phyloP scores from a whole-genome alignment of 2,329 filamentous ascomycete genomes.

The Stagonosporopsis tanaceti region DNA sequence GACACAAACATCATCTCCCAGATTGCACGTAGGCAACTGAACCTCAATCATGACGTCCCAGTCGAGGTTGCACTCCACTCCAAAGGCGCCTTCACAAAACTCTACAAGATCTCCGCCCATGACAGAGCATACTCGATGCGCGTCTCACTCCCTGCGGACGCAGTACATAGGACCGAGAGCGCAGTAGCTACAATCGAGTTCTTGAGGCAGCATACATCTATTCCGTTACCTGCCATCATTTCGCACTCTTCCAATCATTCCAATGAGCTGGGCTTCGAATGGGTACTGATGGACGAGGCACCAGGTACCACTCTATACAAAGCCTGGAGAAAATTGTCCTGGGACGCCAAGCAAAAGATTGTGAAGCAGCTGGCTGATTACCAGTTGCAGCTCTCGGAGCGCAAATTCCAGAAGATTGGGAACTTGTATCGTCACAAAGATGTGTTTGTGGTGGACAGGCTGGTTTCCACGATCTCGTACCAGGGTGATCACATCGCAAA shows the following conservation, averaged over 20 bases:
- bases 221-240: conserved; percentile 8
- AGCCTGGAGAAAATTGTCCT: conserved; percentile 13
- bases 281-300: conserved; percentile 11
- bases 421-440: background rate
- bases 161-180: conserved; percentile 27
- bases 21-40: conserved; percentile 7
- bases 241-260: background rate
- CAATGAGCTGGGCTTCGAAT: conserved; percentile 18
- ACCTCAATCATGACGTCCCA: background rate
- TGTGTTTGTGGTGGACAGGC: background rate
- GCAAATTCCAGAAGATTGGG: conserved; percentile 3
- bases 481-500: conserved; percentile 1
- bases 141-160: conserved; percentile 29
- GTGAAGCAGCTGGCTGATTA: conserved; percentile 1
- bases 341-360: conserved; percentile 7
- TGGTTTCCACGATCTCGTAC: conserved; percentile 4
- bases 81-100: conserved; percentile 23
- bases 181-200: conserved; percentile 33
- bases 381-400: background rate
- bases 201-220: conserved; percentile 22
- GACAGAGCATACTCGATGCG: conserved; percentile 37
- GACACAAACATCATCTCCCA: conserved; percentile 6
- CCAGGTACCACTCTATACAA: conserved; percentile 5
- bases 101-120: conserved; percentile 12
- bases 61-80: conserved; percentile 16